A percentile compares a stretch with the other conserved stretches of the same genome.
Conservation (phyloP, 768 basidiomycete species). For the Clitopilus passeckerianus region DNA sequence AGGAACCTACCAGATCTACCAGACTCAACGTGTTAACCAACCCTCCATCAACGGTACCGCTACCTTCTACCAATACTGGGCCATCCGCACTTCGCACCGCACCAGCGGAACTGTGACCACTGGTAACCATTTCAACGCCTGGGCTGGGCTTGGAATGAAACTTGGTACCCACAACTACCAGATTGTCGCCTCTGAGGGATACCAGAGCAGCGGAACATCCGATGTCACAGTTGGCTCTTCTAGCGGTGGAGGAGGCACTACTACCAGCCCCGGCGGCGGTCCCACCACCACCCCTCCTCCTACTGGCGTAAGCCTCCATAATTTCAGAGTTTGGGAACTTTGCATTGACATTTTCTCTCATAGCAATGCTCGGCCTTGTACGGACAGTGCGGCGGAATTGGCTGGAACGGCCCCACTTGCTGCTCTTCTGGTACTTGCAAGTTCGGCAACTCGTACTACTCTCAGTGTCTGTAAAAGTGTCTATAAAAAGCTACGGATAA, state of each 20-base stretch:
- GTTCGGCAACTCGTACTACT: no score
- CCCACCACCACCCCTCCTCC: neutral
- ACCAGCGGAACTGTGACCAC: constrained; percentile 29
- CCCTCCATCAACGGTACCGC: constrained; percentile 37
- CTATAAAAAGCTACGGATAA: no score
- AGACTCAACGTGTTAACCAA: constrained; percentile 28
- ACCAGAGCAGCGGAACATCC: constrained; percentile 31
- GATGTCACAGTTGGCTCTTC: constrained; percentile 8
- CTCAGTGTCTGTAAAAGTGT: no score
- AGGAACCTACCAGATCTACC: constrained; percentile 35
- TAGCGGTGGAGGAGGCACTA: neutral
- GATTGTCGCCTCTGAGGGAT: constrained; percentile 43
- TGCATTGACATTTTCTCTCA: no score
- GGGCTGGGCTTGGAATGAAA: constrained; percentile 30
- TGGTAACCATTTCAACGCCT: constrained; percentile 39
- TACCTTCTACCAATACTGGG: constrained; percentile 45
- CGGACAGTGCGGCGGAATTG: no score
- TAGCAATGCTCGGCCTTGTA: no score
- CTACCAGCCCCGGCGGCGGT: neutral
- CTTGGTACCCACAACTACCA: constrained; percentile 38
- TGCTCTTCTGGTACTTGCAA: no score
- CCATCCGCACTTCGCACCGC: constrained; percentile 31
- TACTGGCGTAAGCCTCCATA: no score
- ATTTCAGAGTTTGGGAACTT: no score
- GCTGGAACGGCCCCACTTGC: no score